These are phyloP conservation scores for Toxoplasma gondii DNA, from an alignment of 169 alveolate species.

Conservation along the genomic window DNA sequence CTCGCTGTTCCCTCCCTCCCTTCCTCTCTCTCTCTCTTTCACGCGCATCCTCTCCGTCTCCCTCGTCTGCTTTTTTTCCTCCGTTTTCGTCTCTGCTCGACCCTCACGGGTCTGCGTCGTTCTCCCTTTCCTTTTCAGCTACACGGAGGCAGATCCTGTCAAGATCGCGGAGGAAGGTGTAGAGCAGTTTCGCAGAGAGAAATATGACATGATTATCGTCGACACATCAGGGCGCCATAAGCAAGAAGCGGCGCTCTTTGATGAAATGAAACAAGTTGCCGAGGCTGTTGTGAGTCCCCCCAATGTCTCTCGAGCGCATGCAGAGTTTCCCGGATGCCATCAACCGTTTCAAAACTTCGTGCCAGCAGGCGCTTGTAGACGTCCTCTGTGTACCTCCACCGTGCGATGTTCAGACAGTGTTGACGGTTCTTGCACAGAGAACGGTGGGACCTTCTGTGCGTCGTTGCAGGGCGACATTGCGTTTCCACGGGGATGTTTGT, in stretches of 20 bases:
- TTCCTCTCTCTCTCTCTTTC: neutral
- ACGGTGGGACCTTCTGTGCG: no score
- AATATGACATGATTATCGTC: slow-evolving; percentile 96
- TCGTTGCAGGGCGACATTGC: no score
- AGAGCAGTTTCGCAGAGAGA: slow-evolving; percentile 92
- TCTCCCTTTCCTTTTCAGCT: slow-evolving; percentile 67
- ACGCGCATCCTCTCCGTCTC: neutral
- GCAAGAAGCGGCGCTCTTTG: slow-evolving; percentile 98
- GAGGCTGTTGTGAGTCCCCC: slow-evolving; percentile 83
- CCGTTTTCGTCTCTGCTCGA: neutral
- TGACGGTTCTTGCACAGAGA: neutral
- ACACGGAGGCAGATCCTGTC: slow-evolving; percentile 99
- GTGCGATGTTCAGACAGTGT: no score
- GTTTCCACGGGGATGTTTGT: neutral
- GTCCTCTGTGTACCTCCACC: neutral
- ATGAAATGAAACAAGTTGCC: slow-evolving; percentile 98
- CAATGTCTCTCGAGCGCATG: neutral
- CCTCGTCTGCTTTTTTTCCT: neutral
- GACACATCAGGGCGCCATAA: slow-evolving; percentile 99
- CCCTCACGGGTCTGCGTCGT: neutral
- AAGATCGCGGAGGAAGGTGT: slow-evolving; percentile 99
- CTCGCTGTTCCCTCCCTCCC: neutral
- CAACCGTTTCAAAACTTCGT: no score
- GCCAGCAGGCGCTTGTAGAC: neutral
- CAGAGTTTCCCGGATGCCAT: neutral